Evolutionary conservation across 2,329 filamentous ascomycete genomes (phyloP).

Genomic region (Aspergillus thermomutatus): DNA sequence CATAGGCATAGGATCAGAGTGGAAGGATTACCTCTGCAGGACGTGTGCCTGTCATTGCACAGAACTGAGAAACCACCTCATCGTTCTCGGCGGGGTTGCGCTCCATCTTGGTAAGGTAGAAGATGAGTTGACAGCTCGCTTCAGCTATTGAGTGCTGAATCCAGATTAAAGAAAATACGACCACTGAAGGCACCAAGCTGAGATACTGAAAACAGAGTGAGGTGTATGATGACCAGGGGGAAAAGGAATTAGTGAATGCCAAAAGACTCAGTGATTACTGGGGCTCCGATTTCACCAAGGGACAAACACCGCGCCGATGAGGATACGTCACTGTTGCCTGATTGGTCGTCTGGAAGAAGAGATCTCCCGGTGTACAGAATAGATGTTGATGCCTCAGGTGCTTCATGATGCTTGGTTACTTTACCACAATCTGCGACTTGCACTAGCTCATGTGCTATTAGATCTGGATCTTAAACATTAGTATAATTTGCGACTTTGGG

Average conservation of each 20-base stretch:
- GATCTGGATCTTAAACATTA: not conserved
- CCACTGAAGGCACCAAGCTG: not conserved
- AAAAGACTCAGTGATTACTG: constrained; percentile 6
- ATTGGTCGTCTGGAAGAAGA: constrained; percentile 34
- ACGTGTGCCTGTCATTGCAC: constrained; percentile 53
- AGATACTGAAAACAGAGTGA: not conserved
- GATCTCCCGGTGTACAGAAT: constrained; percentile 18
- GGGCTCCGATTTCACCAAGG: not conserved
- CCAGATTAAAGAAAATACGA: not conserved
- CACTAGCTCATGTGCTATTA: not conserved
- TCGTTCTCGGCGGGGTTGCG: constrained; percentile 36
- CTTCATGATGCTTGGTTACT: not conserved
- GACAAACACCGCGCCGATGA: constrained; percentile 1
- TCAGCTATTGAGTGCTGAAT: not conserved
- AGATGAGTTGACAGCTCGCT: not conserved
- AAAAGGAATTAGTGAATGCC: not conserved
- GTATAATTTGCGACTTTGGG: not conserved
- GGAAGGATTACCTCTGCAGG: constrained; percentile 45
- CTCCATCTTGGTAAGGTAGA: constrained; percentile 28
- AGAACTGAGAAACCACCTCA: constrained; percentile 51
- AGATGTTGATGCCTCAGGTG: constrained; percentile 13
- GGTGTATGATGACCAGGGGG: not conserved
- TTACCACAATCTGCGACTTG: not conserved
- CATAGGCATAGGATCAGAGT: not conserved
- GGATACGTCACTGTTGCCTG: constrained; percentile 38